A percentile compares a stretch with the other conserved stretches of the same genome.
phyloP scores from a whole-genome alignment of 1,284 basidiomycete species.

The Cutaneotrichosporon sp. region DNA sequence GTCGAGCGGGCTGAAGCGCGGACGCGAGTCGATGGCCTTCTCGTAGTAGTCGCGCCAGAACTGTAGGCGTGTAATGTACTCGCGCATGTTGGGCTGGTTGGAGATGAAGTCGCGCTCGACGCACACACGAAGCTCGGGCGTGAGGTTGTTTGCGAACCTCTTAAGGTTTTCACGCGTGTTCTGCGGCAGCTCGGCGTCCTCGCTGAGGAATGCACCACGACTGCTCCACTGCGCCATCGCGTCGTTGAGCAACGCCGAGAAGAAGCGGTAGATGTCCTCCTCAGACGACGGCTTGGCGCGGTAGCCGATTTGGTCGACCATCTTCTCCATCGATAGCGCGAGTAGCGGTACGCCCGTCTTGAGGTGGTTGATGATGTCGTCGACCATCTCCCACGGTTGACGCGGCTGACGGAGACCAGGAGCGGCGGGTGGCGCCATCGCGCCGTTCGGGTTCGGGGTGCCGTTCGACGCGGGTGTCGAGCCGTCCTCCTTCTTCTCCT shows the following conservation, averaged over 20 bases:
- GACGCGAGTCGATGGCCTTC: slow-evolving; percentile 74
- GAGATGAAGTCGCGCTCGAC: slow-evolving; percentile 91
- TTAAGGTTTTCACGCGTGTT: slow-evolving; percentile 62
- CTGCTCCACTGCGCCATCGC: slow-evolving; percentile 66
- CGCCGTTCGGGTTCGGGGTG: slow-evolving; percentile 27
- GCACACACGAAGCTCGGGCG: slow-evolving; percentile 68
- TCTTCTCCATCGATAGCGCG: slow-evolving; percentile 92
- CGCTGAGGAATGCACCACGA: slow-evolving; percentile 66
- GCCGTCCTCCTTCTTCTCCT: slow-evolving; percentile 25
- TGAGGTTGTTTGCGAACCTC: slow-evolving; percentile 69
- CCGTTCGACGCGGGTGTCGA: slow-evolving; percentile 21
- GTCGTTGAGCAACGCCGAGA: slow-evolving; percentile 75
- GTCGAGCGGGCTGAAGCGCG: slow-evolving; percentile 83
- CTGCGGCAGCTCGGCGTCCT: slow-evolving; percentile 71
- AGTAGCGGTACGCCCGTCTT: slow-evolving; percentile 97
- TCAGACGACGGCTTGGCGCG: slow-evolving; percentile 90
- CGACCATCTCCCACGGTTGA: slow-evolving; percentile 85
- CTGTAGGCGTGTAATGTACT: slow-evolving; percentile 87
- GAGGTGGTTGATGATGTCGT: slow-evolving; percentile 90
- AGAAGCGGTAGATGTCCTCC: slow-evolving; percentile 92
- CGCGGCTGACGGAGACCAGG: slow-evolving; percentile 56
- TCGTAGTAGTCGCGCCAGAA: slow-evolving; percentile 94
- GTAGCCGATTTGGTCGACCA: slow-evolving; percentile 91
- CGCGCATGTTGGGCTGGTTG: slow-evolving; percentile 75
- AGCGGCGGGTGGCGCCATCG: slow-evolving; percentile 34